These are phyloP conservation scores for Alternaria solani DNA, from an alignment of 2,329 filamentous ascomycete species.

Conservation along the genomic window DNA sequence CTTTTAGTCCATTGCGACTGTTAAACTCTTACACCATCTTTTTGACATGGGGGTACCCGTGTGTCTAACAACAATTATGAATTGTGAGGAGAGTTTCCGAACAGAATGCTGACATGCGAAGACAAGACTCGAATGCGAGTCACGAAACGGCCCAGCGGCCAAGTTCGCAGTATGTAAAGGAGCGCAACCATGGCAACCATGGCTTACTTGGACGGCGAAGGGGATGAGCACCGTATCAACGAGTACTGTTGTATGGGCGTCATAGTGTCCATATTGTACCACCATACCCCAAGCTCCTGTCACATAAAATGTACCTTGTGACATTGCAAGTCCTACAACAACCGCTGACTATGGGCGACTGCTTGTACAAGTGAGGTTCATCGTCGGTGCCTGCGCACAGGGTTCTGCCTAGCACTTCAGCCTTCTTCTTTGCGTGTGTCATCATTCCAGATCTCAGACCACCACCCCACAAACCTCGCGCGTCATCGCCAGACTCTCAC, in stretches of 20 bases:
- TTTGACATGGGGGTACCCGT: background rate
- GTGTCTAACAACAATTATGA: background rate
- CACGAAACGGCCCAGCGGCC: no score
- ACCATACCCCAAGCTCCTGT: no score
- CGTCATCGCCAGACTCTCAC: background rate
- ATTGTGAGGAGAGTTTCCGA: background rate
- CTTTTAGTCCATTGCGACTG: background rate
- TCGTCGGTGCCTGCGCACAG: background rate
- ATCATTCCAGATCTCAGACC: slow-evolving; percentile 5
- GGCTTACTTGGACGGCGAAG: background rate
- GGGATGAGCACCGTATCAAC: background rate
- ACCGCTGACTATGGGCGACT: background rate
- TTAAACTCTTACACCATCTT: background rate
- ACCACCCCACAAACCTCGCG: background rate
- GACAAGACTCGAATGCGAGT: background rate
- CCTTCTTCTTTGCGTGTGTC: slow-evolving; percentile 5
- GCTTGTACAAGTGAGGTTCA: background rate
- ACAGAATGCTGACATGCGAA: background rate
- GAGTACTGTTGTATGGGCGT: background rate
- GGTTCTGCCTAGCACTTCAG: background rate
- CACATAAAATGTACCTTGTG: background rate
- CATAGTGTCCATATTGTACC: background rate
- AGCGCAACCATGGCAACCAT: background rate
- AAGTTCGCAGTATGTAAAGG: background rate
- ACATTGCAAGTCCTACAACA: background rate